A percentile compares a stretch with the other conserved stretches of the same genome.
phyloP scores from a whole-genome alignment of 2,329 filamentous ascomycete genomes.

The Talaromyces sp. region DNA sequence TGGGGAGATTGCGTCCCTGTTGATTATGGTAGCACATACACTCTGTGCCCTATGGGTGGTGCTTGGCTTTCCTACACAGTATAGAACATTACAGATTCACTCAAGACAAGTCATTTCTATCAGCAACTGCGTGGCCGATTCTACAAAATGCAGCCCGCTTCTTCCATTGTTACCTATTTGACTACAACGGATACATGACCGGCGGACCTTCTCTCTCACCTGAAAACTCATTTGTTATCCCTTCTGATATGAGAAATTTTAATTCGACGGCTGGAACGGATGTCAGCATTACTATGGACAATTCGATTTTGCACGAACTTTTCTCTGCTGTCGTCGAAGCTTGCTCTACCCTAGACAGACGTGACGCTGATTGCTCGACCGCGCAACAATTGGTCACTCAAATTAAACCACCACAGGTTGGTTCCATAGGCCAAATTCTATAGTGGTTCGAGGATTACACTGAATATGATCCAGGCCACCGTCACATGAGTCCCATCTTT shows the following conservation, averaged over 20 bases:
- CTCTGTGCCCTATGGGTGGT: constrained; percentile 40
- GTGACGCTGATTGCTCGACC: too few relatives aligned
- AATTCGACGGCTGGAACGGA: too few relatives aligned
- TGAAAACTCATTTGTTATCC: not conserved
- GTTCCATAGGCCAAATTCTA: constrained; percentile 26
- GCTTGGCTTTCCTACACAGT: constrained; percentile 61
- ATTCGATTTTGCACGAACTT: constrained; percentile 14
- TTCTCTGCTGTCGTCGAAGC: constrained; percentile 3
- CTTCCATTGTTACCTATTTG: not conserved
- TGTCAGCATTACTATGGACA: too few relatives aligned
- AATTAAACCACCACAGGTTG: constrained; percentile 22
- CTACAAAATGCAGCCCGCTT: constrained; percentile 18
- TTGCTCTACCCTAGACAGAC: not conserved
- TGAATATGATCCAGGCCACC: constrained; percentile 46
- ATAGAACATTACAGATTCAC: constrained; percentile 57
- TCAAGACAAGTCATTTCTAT: constrained; percentile 18
- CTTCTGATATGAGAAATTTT: not conserved
- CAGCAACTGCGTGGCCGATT: constrained; percentile 17
- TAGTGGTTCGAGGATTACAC: constrained; percentile 34
- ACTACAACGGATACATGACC: not conserved
- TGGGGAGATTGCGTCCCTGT: constrained; percentile 55
- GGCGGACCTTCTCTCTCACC: not conserved
- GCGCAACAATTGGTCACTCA: constrained; percentile 13
- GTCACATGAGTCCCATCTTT: constrained; percentile 44
- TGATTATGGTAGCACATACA: constrained; percentile 37